Percentiles rank a stretch among this genome's conserved stretches.
Conservation (phyloP, 495 filamentous ascomycete genomes). For the Neurospora sp. region DNA sequence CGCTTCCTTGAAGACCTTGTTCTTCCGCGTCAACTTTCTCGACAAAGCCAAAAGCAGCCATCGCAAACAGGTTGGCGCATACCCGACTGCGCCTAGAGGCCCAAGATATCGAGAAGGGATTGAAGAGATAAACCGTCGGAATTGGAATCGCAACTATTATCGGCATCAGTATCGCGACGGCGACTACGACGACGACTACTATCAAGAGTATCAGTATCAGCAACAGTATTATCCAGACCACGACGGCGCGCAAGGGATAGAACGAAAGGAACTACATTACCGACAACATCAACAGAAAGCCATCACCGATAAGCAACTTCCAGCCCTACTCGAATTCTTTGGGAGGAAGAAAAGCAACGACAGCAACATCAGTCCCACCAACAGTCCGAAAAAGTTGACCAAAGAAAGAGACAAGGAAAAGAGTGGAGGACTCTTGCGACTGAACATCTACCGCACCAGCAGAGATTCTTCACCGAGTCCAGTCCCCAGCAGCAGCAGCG, state of each 20-base stretch:
- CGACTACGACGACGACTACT: not conserved
- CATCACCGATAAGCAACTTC: conserved; percentile 14
- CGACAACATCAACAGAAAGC: conserved; percentile 5
- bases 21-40: conserved; percentile 1
- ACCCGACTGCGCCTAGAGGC: not conserved
- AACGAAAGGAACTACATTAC: not conserved
- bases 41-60: not conserved
- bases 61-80: not conserved
- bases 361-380: not conserved
- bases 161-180: not conserved
- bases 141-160: not conserved
- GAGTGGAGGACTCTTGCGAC: conserved; percentile 2
- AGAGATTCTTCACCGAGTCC: not conserved
- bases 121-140: not conserved
- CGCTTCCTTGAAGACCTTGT: conserved; percentile 5
- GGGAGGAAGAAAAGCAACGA: not conserved
- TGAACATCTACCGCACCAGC: conserved; percentile 1
- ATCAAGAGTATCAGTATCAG: not conserved
- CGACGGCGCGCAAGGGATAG: not conserved
- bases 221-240: not conserved
- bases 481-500: conserved; percentile 2
- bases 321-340: conserved; percentile 6
- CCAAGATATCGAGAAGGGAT: not conserved
- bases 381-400: not conserved
- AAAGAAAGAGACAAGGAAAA: conserved; percentile 3